Base-by-base conservation (phyloP, 2,329 filamentous ascomycete genomes). In the Rutstroemia sp. region DNA sequence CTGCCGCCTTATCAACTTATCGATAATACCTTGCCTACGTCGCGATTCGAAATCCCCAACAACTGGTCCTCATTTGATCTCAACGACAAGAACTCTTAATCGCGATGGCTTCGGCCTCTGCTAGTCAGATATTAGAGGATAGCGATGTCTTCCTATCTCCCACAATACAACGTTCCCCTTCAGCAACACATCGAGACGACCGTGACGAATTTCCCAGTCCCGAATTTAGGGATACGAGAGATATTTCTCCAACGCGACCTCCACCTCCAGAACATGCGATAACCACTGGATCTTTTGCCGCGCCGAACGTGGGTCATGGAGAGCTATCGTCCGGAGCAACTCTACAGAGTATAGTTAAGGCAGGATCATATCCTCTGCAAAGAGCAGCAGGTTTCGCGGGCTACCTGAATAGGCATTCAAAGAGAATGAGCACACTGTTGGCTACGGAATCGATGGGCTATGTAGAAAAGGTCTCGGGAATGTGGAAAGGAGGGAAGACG, bases 361-460 rank as follows among this genome's bases (percentile, higher is more conserved):
- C 76, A 12, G 87, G 89, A 0, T 75, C 84, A 1, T 94, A 90
- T 68, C 90, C 91, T 1, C 73, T 96, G 4, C 89, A 95, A 70
- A 84, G 89, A 58, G 92, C 91, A 0, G 88, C 88, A 9, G 86
- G 86, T 1, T 81, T 96, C 68, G 90, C 91, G 8, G 89, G 86
- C 48, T 96, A 91, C 68, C 76, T 96, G 51, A 89, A 88, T 67
- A 86, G 80, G 56, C 84, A 88, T 21, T 87, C 90, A 21, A 88
- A 88, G 63, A 83, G 84, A 37, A 89, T 97, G 84, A 89, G 89
- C 58, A 89, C 78, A 27, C 74, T 95, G 8, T 74, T 97, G 47
- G 89, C 92, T 6, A 89, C 87, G 0, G 92, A 96, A 70, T 95
- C 92, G 0, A 95, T 96, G 85, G 91, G 90, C 1, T 97, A 97